Evolutionary conservation across 176 grass and related monocot genomes (phyloP).

Genomic region (Ensete glaucum): DNA sequence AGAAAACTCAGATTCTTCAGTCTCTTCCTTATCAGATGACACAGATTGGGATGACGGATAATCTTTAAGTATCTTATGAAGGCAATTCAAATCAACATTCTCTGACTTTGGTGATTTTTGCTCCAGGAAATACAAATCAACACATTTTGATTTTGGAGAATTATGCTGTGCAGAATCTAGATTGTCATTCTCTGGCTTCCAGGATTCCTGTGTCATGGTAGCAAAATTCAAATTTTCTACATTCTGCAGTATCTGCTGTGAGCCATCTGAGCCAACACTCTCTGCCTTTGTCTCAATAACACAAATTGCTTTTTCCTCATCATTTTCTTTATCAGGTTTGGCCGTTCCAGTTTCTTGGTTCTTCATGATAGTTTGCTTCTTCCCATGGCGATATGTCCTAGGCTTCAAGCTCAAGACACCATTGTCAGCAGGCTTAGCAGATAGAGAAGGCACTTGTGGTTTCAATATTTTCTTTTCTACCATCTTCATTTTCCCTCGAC

Average conservation of each 20-base stretch:
- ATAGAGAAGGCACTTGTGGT: constrained; percentile 11
- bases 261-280: neutral
- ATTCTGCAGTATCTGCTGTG: neutral
- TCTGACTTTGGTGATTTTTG: neutral
- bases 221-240: neutral
- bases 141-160: neutral
- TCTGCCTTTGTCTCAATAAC: constrained; percentile 5
- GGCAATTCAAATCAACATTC: neutral
- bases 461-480: constrained; percentile 17
- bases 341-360: constrained; percentile 11
- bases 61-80: neutral
- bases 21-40: constrained; percentile 36
- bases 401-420: neutral
- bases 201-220: neutral
- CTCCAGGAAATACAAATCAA: neutral
- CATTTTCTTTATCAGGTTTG: constrained; percentile 1
- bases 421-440: constrained; percentile 19
- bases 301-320: constrained; percentile 31
- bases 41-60: neutral
- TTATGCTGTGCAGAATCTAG: constrained; percentile 1
- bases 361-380: neutral
- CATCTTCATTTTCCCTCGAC: constrained; percentile 13
- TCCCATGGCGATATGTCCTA: neutral
- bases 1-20: constrained; percentile 41
- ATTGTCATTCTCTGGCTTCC: neutral